Conservation (phyloP, 371 early-diverging fungal species). For the Mucor plumbeus region DNA sequence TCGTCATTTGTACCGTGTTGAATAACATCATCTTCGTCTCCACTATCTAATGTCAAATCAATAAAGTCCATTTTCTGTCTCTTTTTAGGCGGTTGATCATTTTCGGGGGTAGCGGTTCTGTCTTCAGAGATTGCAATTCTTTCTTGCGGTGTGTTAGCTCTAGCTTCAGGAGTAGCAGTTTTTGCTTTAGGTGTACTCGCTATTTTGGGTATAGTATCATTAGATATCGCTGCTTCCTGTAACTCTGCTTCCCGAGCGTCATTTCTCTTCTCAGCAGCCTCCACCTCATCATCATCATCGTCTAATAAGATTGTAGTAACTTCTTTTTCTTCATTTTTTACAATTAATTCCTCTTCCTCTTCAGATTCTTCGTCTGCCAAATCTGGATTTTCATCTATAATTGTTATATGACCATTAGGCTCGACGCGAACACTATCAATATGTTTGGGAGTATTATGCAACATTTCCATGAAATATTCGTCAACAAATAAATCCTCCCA, state of each 20-base stretch:
- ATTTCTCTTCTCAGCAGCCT: background rate
- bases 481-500: conserved; percentile 71
- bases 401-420: conserved; percentile 61
- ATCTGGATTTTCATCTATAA: conserved; percentile 36
- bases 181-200: conserved; percentile 3
- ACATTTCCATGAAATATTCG: conserved; percentile 70
- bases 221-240: background rate
- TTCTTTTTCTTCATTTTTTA: conserved; percentile 5
- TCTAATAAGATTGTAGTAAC: conserved; percentile 23
- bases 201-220: conserved; percentile 3
- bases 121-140: background rate
- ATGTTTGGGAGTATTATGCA: conserved; percentile 49
- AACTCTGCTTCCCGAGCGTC: background rate
- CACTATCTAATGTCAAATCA: conserved; percentile 67
- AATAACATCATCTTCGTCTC: background rate
- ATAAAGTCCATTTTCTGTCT: conserved; percentile 46
- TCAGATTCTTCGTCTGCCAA: conserved; percentile 29
- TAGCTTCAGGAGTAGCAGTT: background rate
- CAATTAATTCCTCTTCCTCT: conserved; percentile 9
- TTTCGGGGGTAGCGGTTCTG: background rate
- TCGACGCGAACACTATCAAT: conserved; percentile 68
- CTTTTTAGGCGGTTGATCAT: conserved; percentile 11
- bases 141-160: background rate
- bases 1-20: background rate
- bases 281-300: conserved; percentile 20